Evolutionary conservation across 331 rosid genomes (phyloP).

Genomic region (Quercus phellos): DNA sequence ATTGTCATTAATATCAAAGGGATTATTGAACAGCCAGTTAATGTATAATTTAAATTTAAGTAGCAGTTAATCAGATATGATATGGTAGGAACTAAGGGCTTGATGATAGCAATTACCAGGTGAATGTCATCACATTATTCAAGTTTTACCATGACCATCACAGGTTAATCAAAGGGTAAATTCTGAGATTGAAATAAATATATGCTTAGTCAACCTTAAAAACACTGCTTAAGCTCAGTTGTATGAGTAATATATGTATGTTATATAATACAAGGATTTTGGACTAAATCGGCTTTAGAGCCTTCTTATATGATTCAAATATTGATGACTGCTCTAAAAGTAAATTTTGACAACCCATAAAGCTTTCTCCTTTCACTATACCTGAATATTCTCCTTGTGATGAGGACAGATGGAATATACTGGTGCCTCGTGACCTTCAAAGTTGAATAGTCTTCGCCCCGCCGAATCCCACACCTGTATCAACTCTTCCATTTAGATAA

Average conservation of each 20-base stretch:
- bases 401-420: constrained; percentile 94
- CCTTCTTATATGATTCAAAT: not conserved
- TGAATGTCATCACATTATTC: not conserved
- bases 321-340: not conserved
- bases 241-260: not conserved
- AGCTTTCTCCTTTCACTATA: constrained; percentile 6
- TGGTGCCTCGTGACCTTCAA: constrained; percentile 89
- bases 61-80: not conserved
- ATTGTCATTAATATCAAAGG: not conserved
- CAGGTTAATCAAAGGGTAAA: not conserved
- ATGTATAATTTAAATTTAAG: not conserved
- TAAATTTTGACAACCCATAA: not conserved
- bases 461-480: constrained; percentile 80
- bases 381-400: constrained; percentile 89
- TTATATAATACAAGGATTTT: not conserved
- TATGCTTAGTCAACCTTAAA: not conserved
- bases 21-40: not conserved
- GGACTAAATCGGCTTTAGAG: not conserved
- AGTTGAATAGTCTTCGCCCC: constrained; percentile 61
- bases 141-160: not conserved
- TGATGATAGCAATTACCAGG: not conserved
- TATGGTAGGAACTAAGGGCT: not conserved
- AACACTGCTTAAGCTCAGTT: not conserved
- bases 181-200: not conserved
- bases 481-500: constrained; percentile 28